These are phyloP conservation scores for Fusarium xylarioides DNA, from an alignment of 2,329 filamentous ascomycete species.

Conservation along the genomic window DNA sequence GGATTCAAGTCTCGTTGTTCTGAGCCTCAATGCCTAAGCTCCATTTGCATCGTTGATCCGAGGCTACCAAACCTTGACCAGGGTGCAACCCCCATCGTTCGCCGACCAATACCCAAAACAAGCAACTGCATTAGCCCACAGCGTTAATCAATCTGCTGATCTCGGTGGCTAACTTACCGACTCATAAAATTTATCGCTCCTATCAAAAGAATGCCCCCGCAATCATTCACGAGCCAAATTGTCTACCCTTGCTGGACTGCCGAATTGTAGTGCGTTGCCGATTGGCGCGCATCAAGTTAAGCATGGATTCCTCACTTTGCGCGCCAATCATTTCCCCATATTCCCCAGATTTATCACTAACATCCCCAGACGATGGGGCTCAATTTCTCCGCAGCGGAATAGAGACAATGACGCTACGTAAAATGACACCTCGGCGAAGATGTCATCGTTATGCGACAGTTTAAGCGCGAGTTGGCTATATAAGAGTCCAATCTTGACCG, in stretches of 20 bases:
- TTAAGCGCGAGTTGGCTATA: not conserved
- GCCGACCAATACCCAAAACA: not conserved
- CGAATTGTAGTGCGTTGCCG: not conserved
- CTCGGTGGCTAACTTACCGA: conserved; percentile 11
- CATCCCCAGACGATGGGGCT: conserved; percentile 16
- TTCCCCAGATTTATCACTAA: conserved; percentile 21
- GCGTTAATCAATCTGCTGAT: conserved; percentile 17
- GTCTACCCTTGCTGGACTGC: conserved; percentile 14
- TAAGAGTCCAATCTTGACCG: conserved; percentile 1
- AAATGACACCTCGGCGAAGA: conserved; percentile 8
- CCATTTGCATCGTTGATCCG: not conserved
- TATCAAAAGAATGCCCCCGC: conserved; percentile 25
- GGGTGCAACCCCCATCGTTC: not conserved
- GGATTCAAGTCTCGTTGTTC: not conserved
- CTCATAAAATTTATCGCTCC: conserved; percentile 11
- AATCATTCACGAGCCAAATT: not conserved
- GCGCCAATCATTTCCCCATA: conserved; percentile 29
- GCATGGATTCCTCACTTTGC: not conserved
- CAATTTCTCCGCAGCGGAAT: conserved; percentile 24
- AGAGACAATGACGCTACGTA: not conserved
- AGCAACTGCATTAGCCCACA: not conserved
- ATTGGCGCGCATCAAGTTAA: conserved; percentile 27
- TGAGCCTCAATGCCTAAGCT: conserved; percentile 2
- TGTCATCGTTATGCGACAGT: not conserved
- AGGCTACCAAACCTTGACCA: conserved; percentile 7